Conservation (phyloP, 2,329 filamentous ascomycete species). For the Fusarium sp. region DNA sequence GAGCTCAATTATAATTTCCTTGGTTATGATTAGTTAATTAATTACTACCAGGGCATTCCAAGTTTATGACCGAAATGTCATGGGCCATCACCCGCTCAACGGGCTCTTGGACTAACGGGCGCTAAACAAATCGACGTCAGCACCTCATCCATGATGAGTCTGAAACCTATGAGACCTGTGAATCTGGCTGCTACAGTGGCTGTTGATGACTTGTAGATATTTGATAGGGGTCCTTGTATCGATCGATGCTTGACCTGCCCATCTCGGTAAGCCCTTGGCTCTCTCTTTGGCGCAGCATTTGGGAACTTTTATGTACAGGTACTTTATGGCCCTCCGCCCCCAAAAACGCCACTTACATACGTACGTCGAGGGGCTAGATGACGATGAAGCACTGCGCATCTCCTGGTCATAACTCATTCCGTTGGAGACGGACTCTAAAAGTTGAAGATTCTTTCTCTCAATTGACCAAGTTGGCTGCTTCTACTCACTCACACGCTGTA, state of each 20-base stretch:
- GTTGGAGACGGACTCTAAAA: neutral
- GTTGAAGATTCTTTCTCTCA: neutral
- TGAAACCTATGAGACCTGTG: constrained; percentile 3
- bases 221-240: constrained; percentile 22
- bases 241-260: constrained; percentile 33
- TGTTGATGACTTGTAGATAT: constrained; percentile 5
- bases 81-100: constrained; percentile 33
- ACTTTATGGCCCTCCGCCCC: constrained; percentile 22
- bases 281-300: neutral
- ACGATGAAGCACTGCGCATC: constrained; percentile 36
- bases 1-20: constrained; percentile 3
- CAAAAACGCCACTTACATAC: constrained; percentile 33
- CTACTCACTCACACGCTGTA: neutral
- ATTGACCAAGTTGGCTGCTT: neutral
- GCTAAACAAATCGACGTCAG: constrained; percentile 18
- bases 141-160: constrained; percentile 8
- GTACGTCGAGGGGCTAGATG: constrained; percentile 23
- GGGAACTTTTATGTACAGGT: constrained; percentile 11
- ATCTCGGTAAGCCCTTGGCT: constrained; percentile 31
- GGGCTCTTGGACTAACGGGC: constrained; percentile 22
- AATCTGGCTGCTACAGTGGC: neutral
- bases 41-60: constrained; percentile 10
- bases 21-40: neutral
- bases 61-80: constrained; percentile 18
- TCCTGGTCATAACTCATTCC: constrained; percentile 4